These are phyloP conservation scores for Entomophthora muscae DNA, from an alignment of 371 early-diverging fungal species.

Conservation along the genomic window DNA sequence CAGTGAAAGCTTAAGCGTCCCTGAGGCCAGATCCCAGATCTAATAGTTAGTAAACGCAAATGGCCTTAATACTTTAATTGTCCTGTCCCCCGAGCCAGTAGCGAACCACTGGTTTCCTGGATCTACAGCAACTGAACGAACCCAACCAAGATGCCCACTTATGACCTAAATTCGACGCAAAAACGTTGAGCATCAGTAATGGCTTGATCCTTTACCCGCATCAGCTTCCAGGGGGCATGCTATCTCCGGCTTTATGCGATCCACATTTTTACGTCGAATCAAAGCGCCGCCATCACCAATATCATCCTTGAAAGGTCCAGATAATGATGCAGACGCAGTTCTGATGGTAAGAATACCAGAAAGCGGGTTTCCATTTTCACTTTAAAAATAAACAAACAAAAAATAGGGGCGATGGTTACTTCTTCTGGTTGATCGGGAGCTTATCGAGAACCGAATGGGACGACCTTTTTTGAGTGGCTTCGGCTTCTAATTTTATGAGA, in stretches of 20 bases:
- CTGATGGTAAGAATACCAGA: too few species aligned
- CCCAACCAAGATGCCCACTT: constrained; percentile 95
- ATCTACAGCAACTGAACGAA: constrained; percentile 81
- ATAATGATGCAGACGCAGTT: too few species aligned
- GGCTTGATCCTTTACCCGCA: constrained; percentile 36
- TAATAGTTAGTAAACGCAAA: constrained; percentile 11
- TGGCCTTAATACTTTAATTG: constrained; percentile 55
- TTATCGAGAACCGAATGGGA: neutral
- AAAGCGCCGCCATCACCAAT: constrained; percentile 29
- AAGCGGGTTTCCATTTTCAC: too few species aligned
- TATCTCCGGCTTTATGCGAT: constrained; percentile 53
- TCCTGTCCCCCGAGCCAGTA: constrained; percentile 88
- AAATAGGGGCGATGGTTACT: constrained; percentile 1
- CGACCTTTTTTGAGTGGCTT: neutral
- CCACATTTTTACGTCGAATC: constrained; percentile 31
- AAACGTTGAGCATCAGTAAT: neutral
- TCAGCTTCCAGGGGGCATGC: constrained; percentile 98
- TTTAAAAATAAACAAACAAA: neutral
- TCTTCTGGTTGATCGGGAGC: neutral
- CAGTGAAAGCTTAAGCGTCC: constrained; percentile 80
- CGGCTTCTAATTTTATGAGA: neutral
- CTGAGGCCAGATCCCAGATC: constrained; percentile 97
- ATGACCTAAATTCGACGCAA: constrained; percentile 33
- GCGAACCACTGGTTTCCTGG: constrained; percentile 94
- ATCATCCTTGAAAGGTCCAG: neutral